A percentile compares a stretch with the other conserved stretches of the same genome.
Evolutionary conservation across 345 rosid genomes (phyloP).

Genomic region (Lagerstroemia speciosa): DNA sequence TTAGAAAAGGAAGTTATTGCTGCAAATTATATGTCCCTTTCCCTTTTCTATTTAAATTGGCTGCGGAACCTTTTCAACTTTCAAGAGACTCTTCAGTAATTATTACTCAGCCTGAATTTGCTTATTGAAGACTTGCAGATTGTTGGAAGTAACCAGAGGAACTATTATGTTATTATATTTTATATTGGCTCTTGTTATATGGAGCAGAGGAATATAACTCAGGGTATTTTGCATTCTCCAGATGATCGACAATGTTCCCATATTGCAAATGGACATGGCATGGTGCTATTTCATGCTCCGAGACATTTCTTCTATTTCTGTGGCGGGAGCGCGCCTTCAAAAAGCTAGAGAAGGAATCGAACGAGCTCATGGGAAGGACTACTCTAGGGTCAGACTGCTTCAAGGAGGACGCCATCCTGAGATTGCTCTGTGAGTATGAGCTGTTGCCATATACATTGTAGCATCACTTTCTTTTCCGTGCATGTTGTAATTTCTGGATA

Average conservation of each 20-base stretch:
- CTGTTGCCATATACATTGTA: not conserved
- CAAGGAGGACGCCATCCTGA: slow-evolving; percentile 71
- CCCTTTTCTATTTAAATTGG: not conserved
- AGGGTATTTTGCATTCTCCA: slow-evolving; percentile 9
- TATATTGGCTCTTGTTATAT: not conserved
- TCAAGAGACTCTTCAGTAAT: not conserved
- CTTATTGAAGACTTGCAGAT: not conserved
- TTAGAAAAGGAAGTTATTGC: not conserved
- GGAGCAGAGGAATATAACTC: not conserved
- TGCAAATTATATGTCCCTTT: not conserved
- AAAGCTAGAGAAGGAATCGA: slow-evolving; percentile 88
- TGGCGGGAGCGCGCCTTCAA: slow-evolving; percentile 71
- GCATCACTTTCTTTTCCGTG: not conserved
- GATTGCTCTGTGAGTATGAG: slow-evolving; percentile 59
- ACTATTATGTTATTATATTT: not conserved
- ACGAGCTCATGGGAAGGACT: slow-evolving; percentile 85
- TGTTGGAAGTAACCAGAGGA: not conserved
- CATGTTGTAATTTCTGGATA: slow-evolving; percentile 2
- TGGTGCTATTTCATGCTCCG: slow-evolving; percentile 95
- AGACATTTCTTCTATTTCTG: slow-evolving; percentile 77
- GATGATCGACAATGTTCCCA: slow-evolving; percentile 83
- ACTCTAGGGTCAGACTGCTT: slow-evolving; percentile 74
- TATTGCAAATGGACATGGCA: slow-evolving; percentile 93
- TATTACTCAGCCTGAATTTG: not conserved
- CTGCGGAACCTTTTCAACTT: not conserved